These are phyloP conservation scores for Suhomyces canberraensis DNA, from an alignment of 805 yeast species.

Conservation along the genomic window DNA sequence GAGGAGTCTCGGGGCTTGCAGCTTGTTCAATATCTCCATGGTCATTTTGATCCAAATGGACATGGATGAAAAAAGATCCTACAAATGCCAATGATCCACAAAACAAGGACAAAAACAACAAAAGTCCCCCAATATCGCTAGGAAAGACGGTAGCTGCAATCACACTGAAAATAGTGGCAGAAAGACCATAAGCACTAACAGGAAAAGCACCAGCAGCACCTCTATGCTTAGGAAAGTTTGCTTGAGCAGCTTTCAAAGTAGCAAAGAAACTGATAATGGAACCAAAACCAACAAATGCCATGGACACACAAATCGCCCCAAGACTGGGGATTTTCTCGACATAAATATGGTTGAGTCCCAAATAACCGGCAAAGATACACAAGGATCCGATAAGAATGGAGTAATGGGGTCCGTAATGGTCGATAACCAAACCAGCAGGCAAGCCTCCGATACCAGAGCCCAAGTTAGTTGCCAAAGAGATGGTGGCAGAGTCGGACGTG, in stretches of 20 bases:
- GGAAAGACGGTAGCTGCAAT: conserved; percentile 52
- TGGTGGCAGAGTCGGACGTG: conserved; percentile 58
- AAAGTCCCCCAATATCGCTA: conserved; percentile 52
- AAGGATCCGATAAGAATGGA: conserved; percentile 56
- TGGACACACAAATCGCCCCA: conserved; percentile 43
- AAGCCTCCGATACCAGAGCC: conserved; percentile 72
- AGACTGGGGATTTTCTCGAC: conserved; percentile 37
- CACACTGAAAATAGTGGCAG: conserved; percentile 63
- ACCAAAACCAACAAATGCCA: conserved; percentile 60
- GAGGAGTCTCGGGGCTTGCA: not conserved
- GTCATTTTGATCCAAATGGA: conserved; percentile 30
- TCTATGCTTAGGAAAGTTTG: conserved; percentile 68
- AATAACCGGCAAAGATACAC: conserved; percentile 54
- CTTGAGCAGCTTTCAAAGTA: conserved; percentile 49
- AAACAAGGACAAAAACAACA: conserved; percentile 51
- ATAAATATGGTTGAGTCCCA: conserved; percentile 48
- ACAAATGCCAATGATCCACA: conserved; percentile 47
- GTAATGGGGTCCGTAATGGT: conserved; percentile 51
- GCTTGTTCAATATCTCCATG: conserved; percentile 10
- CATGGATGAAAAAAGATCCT: conserved; percentile 45
- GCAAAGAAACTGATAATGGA: conserved; percentile 63
- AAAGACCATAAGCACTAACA: conserved; percentile 65
- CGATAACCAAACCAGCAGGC: conserved; percentile 68
- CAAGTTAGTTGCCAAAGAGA: conserved; percentile 58
- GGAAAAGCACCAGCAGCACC: conserved; percentile 72